Conservation (phyloP, 169 alveolate genomes). For the Eimeria acervulina region DNA sequence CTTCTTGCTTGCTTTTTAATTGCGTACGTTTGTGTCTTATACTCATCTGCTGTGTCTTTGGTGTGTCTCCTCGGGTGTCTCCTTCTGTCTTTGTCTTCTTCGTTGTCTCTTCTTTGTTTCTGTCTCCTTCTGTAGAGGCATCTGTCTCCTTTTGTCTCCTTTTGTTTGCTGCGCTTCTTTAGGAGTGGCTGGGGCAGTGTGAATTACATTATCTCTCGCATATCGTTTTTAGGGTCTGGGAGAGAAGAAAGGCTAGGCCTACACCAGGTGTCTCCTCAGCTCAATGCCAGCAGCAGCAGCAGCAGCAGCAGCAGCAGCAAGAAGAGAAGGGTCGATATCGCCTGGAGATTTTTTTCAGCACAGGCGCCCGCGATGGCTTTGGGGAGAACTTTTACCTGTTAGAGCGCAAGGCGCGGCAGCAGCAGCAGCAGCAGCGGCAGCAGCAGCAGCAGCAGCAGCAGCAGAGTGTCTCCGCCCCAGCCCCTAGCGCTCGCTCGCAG, state of each 20-base stretch:
- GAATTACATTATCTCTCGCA: conserved; percentile 84
- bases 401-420: conserved; percentile 30
- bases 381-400: conserved; percentile 65
- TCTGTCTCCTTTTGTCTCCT: not conserved
- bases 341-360: conserved; percentile 77
- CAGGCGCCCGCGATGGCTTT: conserved; percentile 83
- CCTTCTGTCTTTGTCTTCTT: not conserved
- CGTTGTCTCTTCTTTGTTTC: not conserved
- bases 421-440: conserved; percentile 68
- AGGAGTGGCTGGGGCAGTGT: conserved; percentile 68
- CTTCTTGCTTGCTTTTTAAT: too few relatives aligned
- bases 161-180: too few relatives aligned
- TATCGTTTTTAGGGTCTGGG: conserved; percentile 84
- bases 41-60: too few relatives aligned
- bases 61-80: not conserved
- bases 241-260: not conserved
- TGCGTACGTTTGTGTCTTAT: too few relatives aligned
- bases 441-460: conserved; percentile 74
- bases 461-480: conserved; percentile 4
- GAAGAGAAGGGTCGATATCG: conserved; percentile 69
- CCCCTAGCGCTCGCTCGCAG: conserved; percentile 32
- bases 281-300: conserved; percentile 5
- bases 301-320: conserved; percentile 50
- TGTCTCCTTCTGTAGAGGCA: not conserved
- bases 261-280: not conserved